Conservation (phyloP, 202 grass and related monocot genomes). For the Eragrostis tef region DNA sequence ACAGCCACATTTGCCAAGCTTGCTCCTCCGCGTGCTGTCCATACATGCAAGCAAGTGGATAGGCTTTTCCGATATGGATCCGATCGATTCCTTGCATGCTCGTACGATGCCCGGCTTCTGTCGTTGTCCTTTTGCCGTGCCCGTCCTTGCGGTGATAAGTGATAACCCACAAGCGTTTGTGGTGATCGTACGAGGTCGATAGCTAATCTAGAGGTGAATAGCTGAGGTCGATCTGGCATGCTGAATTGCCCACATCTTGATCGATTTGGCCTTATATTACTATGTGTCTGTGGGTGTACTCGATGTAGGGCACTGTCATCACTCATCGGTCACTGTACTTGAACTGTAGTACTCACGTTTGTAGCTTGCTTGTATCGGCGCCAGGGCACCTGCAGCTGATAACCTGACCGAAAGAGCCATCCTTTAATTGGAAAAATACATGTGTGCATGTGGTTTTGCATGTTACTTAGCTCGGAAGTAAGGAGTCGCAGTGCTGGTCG, state of each 20-base stretch:
- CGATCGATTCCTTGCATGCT: background rate
- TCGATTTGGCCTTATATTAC: background rate
- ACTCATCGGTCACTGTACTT: conserved; percentile 14
- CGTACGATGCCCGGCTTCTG: background rate
- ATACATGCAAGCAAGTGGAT: conserved; percentile 20
- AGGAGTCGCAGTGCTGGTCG: background rate
- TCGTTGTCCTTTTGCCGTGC: conserved; percentile 18
- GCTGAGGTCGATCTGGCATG: conserved; percentile 5
- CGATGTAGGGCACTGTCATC: background rate
- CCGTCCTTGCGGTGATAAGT: background rate
- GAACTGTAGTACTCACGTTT: background rate
- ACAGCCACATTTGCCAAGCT: conserved; percentile 8
- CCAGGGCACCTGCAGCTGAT: conserved; percentile 16
- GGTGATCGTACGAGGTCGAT: too few species aligned
- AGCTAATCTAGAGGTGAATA: background rate
- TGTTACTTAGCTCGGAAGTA: conserved; percentile 23
- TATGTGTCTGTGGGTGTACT: background rate
- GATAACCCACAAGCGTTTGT: conserved; percentile 1
- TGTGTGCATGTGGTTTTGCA: background rate
- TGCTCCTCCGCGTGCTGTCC: conserved; percentile 8
- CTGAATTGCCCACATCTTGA: background rate
- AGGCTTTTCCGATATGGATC: conserved; percentile 14
- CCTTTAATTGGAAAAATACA: background rate
- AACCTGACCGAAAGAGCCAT: background rate
- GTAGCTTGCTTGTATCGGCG: background rate